Evolutionary conservation across 805 yeast species (phyloP).

Genomic region (Starmera pachycereana): DNA sequence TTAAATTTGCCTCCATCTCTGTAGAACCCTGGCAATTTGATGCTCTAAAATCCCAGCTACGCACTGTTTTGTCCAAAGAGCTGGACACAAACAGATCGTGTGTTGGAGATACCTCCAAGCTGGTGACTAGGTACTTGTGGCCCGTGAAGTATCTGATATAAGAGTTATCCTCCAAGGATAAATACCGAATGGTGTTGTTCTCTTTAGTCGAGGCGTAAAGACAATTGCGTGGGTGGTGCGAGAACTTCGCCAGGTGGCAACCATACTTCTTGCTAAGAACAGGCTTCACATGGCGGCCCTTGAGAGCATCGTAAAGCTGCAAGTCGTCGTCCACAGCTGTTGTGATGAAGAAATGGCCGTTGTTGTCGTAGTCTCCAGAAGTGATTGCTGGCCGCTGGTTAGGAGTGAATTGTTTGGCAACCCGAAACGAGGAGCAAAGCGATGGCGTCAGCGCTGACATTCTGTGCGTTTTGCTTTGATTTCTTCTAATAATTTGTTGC

Average conservation of each 20-base stretch:
- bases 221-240: conserved; percentile 63
- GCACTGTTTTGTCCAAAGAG: conserved; percentile 67
- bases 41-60: conserved; percentile 79
- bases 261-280: conserved; percentile 87
- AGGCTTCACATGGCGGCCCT: conserved; percentile 60
- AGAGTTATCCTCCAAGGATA: conserved; percentile 67
- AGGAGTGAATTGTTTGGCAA: conserved; percentile 39
- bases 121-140: conserved; percentile 67
- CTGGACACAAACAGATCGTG: conserved; percentile 56
- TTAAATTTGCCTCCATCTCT: conserved; percentile 39
- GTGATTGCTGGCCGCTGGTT: conserved; percentile 43
- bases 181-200: conserved; percentile 65
- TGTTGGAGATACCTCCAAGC: conserved; percentile 63
- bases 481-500: too few species aligned
- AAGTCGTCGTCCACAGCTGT: conserved; percentile 76
- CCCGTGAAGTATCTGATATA: conserved; percentile 83
- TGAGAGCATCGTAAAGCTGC: conserved; percentile 66
- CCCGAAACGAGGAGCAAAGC: conserved; percentile 19
- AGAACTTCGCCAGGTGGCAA: conserved; percentile 74
- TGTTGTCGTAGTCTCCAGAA: conserved; percentile 69
- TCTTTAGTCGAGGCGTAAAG: conserved; percentile 77
- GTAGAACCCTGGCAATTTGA: conserved; percentile 55
- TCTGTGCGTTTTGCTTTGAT: too few species aligned
- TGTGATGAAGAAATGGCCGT: conserved; percentile 68
- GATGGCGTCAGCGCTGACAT: too few species aligned